Evolutionary conservation across 352 stramenopile species (phyloP).

Genomic region (Plasmopara muralis): DNA sequence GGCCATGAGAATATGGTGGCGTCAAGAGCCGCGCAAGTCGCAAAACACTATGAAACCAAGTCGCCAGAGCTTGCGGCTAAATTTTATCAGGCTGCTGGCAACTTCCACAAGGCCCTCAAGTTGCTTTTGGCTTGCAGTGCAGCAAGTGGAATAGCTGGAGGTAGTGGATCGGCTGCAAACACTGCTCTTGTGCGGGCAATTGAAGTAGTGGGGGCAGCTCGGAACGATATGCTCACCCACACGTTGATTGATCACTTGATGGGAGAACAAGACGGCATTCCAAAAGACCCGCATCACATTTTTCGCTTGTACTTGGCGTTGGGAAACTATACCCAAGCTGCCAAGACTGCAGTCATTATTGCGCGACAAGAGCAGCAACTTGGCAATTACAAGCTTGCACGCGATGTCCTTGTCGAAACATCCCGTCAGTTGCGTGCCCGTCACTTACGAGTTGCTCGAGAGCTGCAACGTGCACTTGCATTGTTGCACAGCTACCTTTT

Average conservation of each 20-base stretch:
- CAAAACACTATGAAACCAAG: constrained; percentile 85
- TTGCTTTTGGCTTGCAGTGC: constrained; percentile 81
- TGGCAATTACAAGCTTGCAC: constrained; percentile 89
- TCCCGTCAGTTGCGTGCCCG: constrained; percentile 81
- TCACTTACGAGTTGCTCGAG: constrained; percentile 83
- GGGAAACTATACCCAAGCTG: constrained; percentile 90
- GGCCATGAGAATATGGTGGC: constrained; percentile 77
- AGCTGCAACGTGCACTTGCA: constrained; percentile 79
- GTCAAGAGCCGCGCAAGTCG: constrained; percentile 83
- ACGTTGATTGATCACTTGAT: constrained; percentile 94
- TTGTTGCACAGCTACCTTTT: constrained; percentile 93
- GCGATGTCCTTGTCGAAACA: constrained; percentile 89
- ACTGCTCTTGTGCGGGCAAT: constrained; percentile 84
- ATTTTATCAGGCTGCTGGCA: constrained; percentile 86
- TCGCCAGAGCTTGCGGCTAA: constrained; percentile 70
- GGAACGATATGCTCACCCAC: constrained; percentile 92
- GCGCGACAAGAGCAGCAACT: constrained; percentile 89
- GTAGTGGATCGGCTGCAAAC: constrained; percentile 45
- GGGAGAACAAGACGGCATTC: constrained; percentile 90
- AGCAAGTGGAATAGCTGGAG: constrained; percentile 7
- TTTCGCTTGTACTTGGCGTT: constrained; percentile 92
- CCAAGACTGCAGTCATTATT: constrained; percentile 93
- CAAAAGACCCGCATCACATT: constrained; percentile 93
- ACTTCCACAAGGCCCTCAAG: constrained; percentile 88
- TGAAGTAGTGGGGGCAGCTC: constrained; percentile 88